Evolutionary conservation across 345 rosid genomes (phyloP), one percentile per base, ranked within the genome.

Genomic region (Chamaenerion angustifolium): DNA sequence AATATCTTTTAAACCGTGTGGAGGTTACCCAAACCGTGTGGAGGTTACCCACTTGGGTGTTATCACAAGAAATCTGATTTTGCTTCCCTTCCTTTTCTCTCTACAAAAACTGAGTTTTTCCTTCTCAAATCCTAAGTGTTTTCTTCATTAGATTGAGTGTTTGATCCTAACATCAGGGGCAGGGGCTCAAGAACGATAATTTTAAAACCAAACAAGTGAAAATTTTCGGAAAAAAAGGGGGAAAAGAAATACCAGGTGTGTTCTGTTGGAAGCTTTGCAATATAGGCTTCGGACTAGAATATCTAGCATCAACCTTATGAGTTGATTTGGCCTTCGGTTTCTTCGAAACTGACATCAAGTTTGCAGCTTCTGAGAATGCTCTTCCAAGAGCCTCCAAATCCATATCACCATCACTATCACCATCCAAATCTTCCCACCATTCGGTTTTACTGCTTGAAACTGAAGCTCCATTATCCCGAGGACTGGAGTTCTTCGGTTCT

Each of bases 321-420:
- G 63, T 47, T 12, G 8, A 43, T 46, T 48, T 65, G 21, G 50
- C 57, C 16, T 49, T 51, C 25, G 44, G 51, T 62, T 72, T 73
- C 76, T 71, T 79, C 0, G 74, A 59, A 53, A 46, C 56, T 16
- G 92, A 75, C 51, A 77, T 75, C 65, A 68, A 42, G 3, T 68
- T 64, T 48, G 77, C 76, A 54, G 83, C 88, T 56, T 71, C 78
- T 3, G 77, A 64, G 0, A 86, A 61, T 4, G 89, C 95, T 61
- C 59, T 76, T 63, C 80, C 66, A 63, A 90, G 71, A 42, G 73
- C 81, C 63, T 70, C 71, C 42, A 86, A 71, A 71, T 87, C 93
- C 45, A 75, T 51, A 1, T 79, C 85, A 19, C 77, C 92, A 46
- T 77, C 81, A 42, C 64, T 76, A 5, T 71, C 83, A 43, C 64